phyloP scores from a whole-genome alignment of 495 filamentous ascomycete species.

The Trichodelitschia bisporula region DNA sequence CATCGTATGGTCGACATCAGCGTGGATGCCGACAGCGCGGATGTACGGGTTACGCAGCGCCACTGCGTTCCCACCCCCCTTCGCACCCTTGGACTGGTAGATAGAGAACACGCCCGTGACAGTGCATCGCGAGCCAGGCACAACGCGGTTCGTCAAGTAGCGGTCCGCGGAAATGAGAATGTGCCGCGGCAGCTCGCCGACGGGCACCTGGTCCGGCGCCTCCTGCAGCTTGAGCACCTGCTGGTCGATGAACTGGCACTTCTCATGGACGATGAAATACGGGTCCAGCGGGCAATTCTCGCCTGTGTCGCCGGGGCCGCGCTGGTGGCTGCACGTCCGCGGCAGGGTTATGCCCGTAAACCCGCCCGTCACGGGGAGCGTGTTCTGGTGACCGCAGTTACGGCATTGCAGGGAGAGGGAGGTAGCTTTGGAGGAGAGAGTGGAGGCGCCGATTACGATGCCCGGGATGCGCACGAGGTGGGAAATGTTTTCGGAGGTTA shows the following conservation, averaged over 20 bases:
- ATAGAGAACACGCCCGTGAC: slow-evolving; percentile 97
- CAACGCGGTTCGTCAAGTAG: slow-evolving; percentile 87
- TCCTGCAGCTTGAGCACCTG: slow-evolving; percentile 97
- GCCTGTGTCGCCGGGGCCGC: slow-evolving; percentile 29
- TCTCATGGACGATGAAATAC: slow-evolving; percentile 87
- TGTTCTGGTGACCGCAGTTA: slow-evolving; percentile 52
- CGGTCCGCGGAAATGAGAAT: slow-evolving; percentile 87
- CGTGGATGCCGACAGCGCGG: slow-evolving; percentile 79
- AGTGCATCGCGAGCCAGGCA: slow-evolving; percentile 84
- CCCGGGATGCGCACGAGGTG: slow-evolving; percentile 88
- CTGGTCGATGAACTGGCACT: slow-evolving; percentile 87
- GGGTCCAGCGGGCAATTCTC: slow-evolving; percentile 78
- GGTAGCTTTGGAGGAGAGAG: slow-evolving; percentile 87
- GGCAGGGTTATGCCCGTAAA: slow-evolving; percentile 73
- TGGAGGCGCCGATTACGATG: slow-evolving; percentile 93
- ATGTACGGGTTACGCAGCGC: slow-evolving; percentile 93
- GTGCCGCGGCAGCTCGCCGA: slow-evolving; percentile 87
- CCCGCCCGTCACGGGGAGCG: slow-evolving; percentile 50
- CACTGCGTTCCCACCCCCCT: slow-evolving; percentile 52
- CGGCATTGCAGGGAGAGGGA: slow-evolving; percentile 69
- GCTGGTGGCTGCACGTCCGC: slow-evolving; percentile 40
- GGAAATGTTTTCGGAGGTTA: slow-evolving; percentile 82
- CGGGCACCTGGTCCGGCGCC: slow-evolving; percentile 91
- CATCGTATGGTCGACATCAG: slow-evolving; percentile 68
- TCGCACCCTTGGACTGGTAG: slow-evolving; percentile 74